A percentile compares a stretch with the other conserved stretches of the same genome.
These are phyloP conservation scores for Myxozyma nipponensis DNA, from an alignment of 805 yeast genomes.

Conservation along the genomic window DNA sequence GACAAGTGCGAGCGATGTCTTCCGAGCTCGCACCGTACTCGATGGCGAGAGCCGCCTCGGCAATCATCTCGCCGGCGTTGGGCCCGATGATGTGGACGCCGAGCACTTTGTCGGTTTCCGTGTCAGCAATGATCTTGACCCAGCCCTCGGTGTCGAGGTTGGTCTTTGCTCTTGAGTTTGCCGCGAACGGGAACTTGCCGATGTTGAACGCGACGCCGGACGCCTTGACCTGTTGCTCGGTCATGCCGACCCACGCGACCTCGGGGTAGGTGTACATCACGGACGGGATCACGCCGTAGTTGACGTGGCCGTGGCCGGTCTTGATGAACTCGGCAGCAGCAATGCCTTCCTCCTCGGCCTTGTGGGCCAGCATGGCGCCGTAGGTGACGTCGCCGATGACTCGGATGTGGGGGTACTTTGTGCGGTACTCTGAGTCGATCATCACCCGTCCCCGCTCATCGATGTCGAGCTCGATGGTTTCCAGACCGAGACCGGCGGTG, in stretches of 20 bases:
- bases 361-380: conserved; percentile 99
- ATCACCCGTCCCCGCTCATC: conserved; percentile 92
- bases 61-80: conserved; percentile 99
- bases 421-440: conserved; percentile 88
- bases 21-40: conserved; percentile 99
- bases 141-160: conserved; percentile 97
- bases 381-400: conserved; percentile 98
- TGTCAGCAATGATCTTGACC: conserved; percentile 95
- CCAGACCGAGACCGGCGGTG: conserved; percentile 84
- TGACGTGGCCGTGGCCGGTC: conserved; percentile 94
- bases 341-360: conserved; percentile 99
- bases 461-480: conserved; percentile 80
- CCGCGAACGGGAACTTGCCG: conserved; percentile 98
- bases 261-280: conserved; percentile 99
- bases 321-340: conserved; percentile 96
- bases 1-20: conserved; percentile 95
- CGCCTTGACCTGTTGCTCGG: conserved; percentile 77
- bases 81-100: conserved; percentile 98
- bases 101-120: conserved; percentile 91
- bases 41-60: conserved; percentile 94
- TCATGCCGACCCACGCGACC: conserved; percentile 99
- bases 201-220: conserved; percentile 85
- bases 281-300: conserved; percentile 95
- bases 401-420: conserved; percentile 89
- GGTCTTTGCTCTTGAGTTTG: conserved; percentile 99